Evolutionary conservation across 163 green algal genomes (phyloP).

Genomic region (Coccomyxa subellipsoidea): DNA sequence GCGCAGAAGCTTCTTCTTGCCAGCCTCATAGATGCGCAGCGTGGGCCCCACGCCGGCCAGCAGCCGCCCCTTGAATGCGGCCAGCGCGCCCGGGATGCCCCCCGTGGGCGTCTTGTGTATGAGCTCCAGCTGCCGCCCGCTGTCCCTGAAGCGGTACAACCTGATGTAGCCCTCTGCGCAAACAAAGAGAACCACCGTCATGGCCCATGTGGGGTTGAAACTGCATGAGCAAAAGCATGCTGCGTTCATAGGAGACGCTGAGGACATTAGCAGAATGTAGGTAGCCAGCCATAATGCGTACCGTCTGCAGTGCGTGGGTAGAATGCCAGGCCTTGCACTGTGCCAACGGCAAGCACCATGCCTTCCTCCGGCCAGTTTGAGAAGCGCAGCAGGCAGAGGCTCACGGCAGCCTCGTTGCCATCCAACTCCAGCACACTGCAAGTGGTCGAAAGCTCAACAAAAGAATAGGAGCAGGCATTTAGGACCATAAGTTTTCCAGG

Average conservation of each 20-base stretch:
- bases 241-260: too few relatives aligned
- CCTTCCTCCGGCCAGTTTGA: constrained; percentile 21
- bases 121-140: constrained; percentile 69
- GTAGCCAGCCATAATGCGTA: background rate
- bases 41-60: constrained; percentile 82
- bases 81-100: constrained; percentile 75
- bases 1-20: constrained; percentile 94
- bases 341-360: constrained; percentile 81
- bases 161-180: constrained; percentile 16
- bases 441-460: background rate
- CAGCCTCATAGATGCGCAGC: constrained; percentile 91
- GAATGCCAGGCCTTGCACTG: constrained; percentile 78
- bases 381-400: constrained; percentile 58
- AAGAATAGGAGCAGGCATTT: too few relatives aligned
- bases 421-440: constrained; percentile 72
- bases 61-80: constrained; percentile 83
- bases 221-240: too few relatives aligned
- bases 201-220: too few relatives aligned
- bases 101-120: constrained; percentile 89
- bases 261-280: background rate
- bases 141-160: constrained; percentile 65
- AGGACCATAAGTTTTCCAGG: background rate
- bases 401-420: constrained; percentile 75
- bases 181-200: too few relatives aligned
- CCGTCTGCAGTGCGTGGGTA: constrained; percentile 51